These are phyloP conservation scores for Pestalotiopsis sp. DNA, from an alignment of 2,329 filamentous ascomycete genomes.

Conservation along the genomic window DNA sequence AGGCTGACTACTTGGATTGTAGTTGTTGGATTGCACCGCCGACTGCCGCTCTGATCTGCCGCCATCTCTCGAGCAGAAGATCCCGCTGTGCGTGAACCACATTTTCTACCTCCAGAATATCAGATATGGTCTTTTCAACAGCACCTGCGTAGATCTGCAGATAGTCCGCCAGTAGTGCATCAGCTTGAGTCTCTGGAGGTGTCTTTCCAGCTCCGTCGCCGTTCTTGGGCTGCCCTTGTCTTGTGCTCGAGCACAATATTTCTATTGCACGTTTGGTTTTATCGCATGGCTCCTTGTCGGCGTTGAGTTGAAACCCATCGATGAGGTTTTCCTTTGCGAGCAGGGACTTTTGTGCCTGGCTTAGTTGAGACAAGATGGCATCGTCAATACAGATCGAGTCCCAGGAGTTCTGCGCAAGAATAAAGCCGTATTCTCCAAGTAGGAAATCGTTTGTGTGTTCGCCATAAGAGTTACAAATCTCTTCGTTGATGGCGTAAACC, in stretches of 20 bases:
- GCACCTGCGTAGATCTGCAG: background rate
- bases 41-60: background rate
- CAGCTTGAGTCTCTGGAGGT: background rate
- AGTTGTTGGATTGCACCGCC: background rate
- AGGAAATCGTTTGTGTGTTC: conserved; percentile 56
- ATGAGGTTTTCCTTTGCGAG: background rate
- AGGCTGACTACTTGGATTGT: background rate
- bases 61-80: background rate
- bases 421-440: conserved; percentile 43
- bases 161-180: background rate
- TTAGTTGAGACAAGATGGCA: conserved; percentile 16
- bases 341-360: background rate
- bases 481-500: conserved; percentile 31
- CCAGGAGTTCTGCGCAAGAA: conserved; percentile 20
- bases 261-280: background rate
- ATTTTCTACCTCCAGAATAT: background rate
- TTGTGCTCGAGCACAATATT: background rate
- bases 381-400: conserved; percentile 22
- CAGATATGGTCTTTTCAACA: background rate
- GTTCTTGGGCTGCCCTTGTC: background rate
- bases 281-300: background rate
- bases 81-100: background rate
- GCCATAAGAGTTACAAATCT: conserved; percentile 54
- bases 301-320: background rate
- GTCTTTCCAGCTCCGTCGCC: background rate